These are phyloP conservation scores for Gossypium herbaceum DNA, from an alignment of 345 rosid genomes.

Conservation along the genomic window DNA sequence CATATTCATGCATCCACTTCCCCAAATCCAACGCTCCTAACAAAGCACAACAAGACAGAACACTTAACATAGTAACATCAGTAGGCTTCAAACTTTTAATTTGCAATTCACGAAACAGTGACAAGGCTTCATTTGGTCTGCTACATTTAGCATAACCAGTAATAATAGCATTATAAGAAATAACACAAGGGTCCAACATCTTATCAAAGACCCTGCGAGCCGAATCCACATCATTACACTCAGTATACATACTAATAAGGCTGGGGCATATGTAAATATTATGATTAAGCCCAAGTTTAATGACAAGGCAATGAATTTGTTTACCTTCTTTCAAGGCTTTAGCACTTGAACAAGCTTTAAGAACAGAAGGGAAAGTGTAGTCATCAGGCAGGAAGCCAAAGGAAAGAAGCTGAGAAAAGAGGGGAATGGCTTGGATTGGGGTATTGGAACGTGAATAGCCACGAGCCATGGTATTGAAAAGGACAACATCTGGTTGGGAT, in stretches of 20 bases:
- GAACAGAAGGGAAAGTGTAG: constrained; percentile 67
- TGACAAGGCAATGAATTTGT: constrained; percentile 47
- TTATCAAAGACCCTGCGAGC: constrained; percentile 58
- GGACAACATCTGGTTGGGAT: constrained; percentile 47
- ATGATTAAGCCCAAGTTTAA: constrained; percentile 48
- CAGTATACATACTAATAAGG: constrained; percentile 62
- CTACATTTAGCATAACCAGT: constrained; percentile 61
- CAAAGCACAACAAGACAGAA: constrained; percentile 74
- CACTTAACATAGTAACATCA: constrained; percentile 71
- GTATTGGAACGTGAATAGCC: constrained; percentile 51
- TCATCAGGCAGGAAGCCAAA: constrained; percentile 48
- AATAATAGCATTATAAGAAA: constrained; percentile 72
- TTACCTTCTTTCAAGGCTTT: constrained; percentile 57
- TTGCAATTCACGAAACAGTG: constrained; percentile 72
- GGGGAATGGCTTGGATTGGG: constrained; percentile 37
- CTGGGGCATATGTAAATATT: constrained; percentile 61
- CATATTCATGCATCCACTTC: constrained; percentile 76
- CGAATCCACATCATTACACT: constrained; percentile 57
- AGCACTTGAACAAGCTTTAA: constrained; percentile 49
- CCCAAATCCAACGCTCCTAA: constrained; percentile 82
- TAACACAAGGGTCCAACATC: constrained; percentile 55
- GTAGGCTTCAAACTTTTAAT: constrained; percentile 49
- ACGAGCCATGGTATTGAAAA: constrained; percentile 63
- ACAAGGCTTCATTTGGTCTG: constrained; percentile 66
- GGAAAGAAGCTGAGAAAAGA: constrained; percentile 43